A percentile compares a stretch with the other conserved stretches of the same genome.
Conservation (phyloP, 352 stramenopile species). For the Albugo laibachii region DNA sequence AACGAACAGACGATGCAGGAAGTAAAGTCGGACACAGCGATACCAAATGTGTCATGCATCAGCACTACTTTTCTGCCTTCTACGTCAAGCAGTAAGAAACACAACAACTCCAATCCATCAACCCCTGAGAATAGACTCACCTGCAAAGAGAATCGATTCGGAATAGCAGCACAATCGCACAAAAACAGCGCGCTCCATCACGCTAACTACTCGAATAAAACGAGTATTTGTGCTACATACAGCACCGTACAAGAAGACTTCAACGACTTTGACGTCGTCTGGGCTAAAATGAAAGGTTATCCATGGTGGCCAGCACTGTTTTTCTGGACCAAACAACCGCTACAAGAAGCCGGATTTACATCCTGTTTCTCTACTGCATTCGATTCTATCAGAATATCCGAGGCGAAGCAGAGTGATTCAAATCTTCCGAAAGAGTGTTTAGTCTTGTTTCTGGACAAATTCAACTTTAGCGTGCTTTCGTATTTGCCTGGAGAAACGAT, state of each 20-base stretch:
- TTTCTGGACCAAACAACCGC: slow-evolving; percentile 15
- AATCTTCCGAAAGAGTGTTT: background rate
- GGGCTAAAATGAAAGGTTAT: slow-evolving; percentile 40
- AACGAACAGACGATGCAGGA: no score
- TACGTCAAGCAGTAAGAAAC: no score
- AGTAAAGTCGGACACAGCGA: no score
- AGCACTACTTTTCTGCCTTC: no score
- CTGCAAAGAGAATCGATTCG: no score
- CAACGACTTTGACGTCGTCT: slow-evolving; percentile 56
- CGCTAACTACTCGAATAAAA: no score
- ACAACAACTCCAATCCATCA: no score
- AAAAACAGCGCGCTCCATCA: no score
- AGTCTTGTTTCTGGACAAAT: slow-evolving; percentile 40
- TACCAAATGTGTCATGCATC: no score
- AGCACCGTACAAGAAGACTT: slow-evolving; percentile 25
- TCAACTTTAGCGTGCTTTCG: slow-evolving; percentile 30
- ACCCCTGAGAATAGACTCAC: no score
- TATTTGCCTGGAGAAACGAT: slow-evolving; percentile 14
- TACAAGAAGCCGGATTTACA: background rate
- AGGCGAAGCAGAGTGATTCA: background rate
- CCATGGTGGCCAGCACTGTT: slow-evolving; percentile 67
- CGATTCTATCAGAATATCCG: background rate
- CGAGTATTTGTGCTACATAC: no score
- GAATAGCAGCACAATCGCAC: no score
- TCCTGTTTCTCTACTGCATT: background rate